A percentile compares a stretch with the other conserved stretches of the same genome.
Conservation (phyloP, 768 basidiomycete species). For the Phlegmacium glaucopus region DNA sequence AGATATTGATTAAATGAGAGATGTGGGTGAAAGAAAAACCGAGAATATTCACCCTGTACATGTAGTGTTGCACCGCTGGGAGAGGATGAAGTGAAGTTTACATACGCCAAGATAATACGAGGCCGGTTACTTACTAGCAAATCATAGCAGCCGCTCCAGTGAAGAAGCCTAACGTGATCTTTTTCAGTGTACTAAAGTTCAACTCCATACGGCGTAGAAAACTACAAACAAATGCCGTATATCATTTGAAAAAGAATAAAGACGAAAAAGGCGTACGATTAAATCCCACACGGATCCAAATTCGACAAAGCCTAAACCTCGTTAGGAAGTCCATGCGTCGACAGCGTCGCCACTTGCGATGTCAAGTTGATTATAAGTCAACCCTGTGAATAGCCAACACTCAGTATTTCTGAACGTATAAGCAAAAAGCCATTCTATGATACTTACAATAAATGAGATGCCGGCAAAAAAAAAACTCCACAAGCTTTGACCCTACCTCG, state of each 20-base stretch:
- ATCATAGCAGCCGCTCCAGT: constrained; percentile 57
- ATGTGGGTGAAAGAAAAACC: too few species aligned
- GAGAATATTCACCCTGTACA: constrained; percentile 62
- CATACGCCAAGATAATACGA: neutral
- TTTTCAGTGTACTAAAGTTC: constrained; percentile 58
- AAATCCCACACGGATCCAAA: constrained; percentile 59
- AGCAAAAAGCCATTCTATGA: neutral
- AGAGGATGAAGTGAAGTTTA: constrained; percentile 18
- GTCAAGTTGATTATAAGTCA: constrained; percentile 78
- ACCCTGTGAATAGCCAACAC: constrained; percentile 42
- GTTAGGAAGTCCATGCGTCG: constrained; percentile 66
- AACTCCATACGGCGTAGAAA: constrained; percentile 45
- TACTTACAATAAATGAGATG: constrained; percentile 68
- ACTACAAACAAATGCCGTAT: constrained; percentile 18
- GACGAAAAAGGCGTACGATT: constrained; percentile 24
- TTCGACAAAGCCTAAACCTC: constrained; percentile 80
- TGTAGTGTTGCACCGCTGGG: constrained; percentile 69
- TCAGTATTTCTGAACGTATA: constrained; percentile 14
- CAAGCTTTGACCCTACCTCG: constrained; percentile 72
- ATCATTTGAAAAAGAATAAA: too few species aligned
- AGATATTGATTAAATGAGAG: constrained; percentile 1
- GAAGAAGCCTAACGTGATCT: constrained; percentile 54
- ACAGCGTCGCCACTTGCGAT: constrained; percentile 79
- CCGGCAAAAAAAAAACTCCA: constrained; percentile 52
- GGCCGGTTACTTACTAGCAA: constrained; percentile 43